Evolutionary conservation across 495 filamentous ascomycete genomes (phyloP).

Genomic region (Penicillium ucsense): DNA sequence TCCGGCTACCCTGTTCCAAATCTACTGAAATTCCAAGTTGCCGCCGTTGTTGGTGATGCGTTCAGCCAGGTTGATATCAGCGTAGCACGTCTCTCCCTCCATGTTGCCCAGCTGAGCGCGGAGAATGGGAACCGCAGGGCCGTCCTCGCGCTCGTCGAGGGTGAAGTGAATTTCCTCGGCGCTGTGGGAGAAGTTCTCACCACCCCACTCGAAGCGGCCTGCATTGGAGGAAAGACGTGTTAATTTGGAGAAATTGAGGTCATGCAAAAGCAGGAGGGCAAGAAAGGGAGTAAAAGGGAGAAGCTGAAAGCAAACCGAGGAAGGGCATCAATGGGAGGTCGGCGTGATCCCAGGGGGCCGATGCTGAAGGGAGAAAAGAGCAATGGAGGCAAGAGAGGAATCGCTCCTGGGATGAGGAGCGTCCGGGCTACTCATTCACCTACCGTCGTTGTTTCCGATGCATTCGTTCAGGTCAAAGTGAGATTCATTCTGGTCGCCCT

Average conservation of each 20-base stretch:
- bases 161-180: constrained; percentile 30
- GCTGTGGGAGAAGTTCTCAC: constrained; percentile 25
- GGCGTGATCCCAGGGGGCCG: background rate
- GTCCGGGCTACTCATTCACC: background rate
- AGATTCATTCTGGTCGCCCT: constrained; percentile 24
- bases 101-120: constrained; percentile 20
- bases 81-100: constrained; percentile 13
- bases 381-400: too few species aligned
- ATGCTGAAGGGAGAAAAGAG: too few species aligned
- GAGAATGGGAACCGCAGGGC: constrained; percentile 24
- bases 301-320: background rate
- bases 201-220: constrained; percentile 40
- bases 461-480: constrained; percentile 28
- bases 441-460: constrained; percentile 40
- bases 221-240: background rate
- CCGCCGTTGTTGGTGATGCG: constrained; percentile 32
- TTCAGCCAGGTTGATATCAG: constrained; percentile 36
- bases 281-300: too few species aligned
- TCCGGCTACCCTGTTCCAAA: too few species aligned
- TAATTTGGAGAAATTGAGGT: too few species aligned
- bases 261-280: too few species aligned
- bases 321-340: background rate
- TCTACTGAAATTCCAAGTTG: constrained; percentile 11
- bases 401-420: too few species aligned
- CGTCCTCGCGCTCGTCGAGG: constrained; percentile 28